Percentiles rank a stretch among this genome's conserved stretches.
Conservation (phyloP, 768 basidiomycete species). For the Leucogyrophana mollusca region DNA sequence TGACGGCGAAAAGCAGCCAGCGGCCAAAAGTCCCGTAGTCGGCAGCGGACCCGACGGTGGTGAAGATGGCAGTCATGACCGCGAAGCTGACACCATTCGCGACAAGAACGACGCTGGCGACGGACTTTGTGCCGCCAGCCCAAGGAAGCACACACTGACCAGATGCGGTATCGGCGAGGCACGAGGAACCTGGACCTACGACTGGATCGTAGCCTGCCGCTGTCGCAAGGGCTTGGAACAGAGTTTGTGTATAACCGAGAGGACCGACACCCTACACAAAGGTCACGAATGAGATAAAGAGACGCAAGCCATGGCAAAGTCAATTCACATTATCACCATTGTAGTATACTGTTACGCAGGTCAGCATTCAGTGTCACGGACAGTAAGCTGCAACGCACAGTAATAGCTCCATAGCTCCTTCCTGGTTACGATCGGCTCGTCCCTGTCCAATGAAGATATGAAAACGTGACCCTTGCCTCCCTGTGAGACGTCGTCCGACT, state of each 20-base stretch:
- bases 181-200: constrained; percentile 69
- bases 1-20: constrained; percentile 72
- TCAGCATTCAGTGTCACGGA: constrained; percentile 1
- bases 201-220: constrained; percentile 74
- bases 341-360: constrained; percentile 58
- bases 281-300: background rate
- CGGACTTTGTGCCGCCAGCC: constrained; percentile 68
- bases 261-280: constrained; percentile 63
- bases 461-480: constrained; percentile 23
- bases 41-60: constrained; percentile 57
- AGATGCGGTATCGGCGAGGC: constrained; percentile 52
- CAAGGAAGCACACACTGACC: constrained; percentile 80
- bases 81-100: constrained; percentile 78
- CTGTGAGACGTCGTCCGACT: constrained; percentile 6
- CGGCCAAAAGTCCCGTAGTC: constrained; percentile 57
- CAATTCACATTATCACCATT: constrained; percentile 73
- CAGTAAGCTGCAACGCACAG: constrained; percentile 37
- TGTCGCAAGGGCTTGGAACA: constrained; percentile 71
- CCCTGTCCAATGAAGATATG: constrained; percentile 39
- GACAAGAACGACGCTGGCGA: constrained; percentile 75
- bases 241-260: constrained; percentile 63
- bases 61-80: constrained; percentile 79
- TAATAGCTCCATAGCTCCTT: constrained; percentile 83
- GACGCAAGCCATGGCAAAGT: background rate
- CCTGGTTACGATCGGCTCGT: constrained; percentile 71